Base-by-base conservation (phyloP, 1,284 basidiomycete species). In the Leccinum fuscescens region DNA sequence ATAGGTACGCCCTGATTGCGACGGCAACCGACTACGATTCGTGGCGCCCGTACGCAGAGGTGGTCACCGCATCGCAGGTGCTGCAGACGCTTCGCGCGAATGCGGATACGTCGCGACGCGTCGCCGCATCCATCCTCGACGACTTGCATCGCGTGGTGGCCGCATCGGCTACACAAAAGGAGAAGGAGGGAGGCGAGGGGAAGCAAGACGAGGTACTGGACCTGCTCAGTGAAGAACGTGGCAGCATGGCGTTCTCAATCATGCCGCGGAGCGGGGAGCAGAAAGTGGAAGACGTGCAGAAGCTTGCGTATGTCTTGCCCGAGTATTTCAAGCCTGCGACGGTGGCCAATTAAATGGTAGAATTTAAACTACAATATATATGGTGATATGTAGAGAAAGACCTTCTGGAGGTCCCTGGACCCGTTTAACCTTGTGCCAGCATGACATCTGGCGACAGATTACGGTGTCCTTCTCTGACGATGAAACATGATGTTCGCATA, bases 1-100 rank as follows among this genome's bases (percentile, higher is more conserved):
- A 39, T 22, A 65, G 93, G 71, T 96, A 96, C 73, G 92, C 90
- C 1, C 82, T 97, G 55, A 88, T 97, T 65, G 93, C 93, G 61
- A 97, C 94, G 1, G 85, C 91, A 20, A 96, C 93, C 2, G 92
- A 96, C 77, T 95, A 94, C 72, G 94, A 96, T 75, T 87, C 92
- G 5, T 96, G 93, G 93, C 80, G 96, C 24, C 88, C 88, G 15
- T 81, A 89, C 37, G 84, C 88, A 57, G 90, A 86, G 15, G 81
- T 90, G 1, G 96, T 98, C 54, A 97, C 94, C 1, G 89, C 94
- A 0, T 87, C 91, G 6, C 92, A 94, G 66, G 94, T 98, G 31
- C 82, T 96, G 80, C 91, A 93, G 76, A 94, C 90, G 0, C 85
- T 98, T 33, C 82, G 89, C 64, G 83, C 84, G 20, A 98, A 98